Evolutionary conservation across 805 yeast genomes (phyloP), one percentile per base, ranked within the genome.

Genomic region (Kluyveromyces dobzhanskii): DNA sequence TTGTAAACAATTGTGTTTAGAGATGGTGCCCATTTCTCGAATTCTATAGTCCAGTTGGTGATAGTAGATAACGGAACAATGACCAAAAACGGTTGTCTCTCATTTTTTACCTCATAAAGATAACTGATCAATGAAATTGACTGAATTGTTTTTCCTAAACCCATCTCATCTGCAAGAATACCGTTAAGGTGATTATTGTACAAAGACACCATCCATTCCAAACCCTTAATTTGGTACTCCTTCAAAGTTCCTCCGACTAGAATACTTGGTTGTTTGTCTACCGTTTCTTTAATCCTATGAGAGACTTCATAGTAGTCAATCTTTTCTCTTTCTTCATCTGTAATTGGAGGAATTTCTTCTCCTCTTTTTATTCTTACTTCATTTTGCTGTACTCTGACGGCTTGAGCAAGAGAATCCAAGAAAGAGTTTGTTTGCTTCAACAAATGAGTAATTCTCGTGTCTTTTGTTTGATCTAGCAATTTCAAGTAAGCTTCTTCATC

Each of bases 81-180:
- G 32, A 84, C 85, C 54, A 84, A 70, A 49, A 78, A 84, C 41
- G 85, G 85, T 24, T 80, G 85, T 34, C 70, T 72, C 33, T 70
- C 73, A 40, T 78, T 72, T 51, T 84, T 84, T 30, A 61, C 66
- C 53, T 84, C 94, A 42, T 73, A 72, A 39, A 85, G 65, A 54
- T 85, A 79, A 1, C 90, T 73, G 16, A 84, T 67, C 48, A 84
- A 65, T 0, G 92, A 82, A 41, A 84, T 78, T n/a, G 88, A 76
- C 59, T 84, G 94, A 73, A 53, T 69, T 62, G 99, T 92, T 59
- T 92, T 92, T 61, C 99, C 99, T 45, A 92, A 70, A 46, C 99
- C 99, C 99, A 92, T 92, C 64, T 92, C 99, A 68, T 92, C 99
- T 1, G 99, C 99, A 42, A 92, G 65, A 48, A 92, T 92, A 69